Evolutionary conservation across 176 grass and related monocot species (phyloP).

Genomic region (Chrysopogon serrulatus): DNA sequence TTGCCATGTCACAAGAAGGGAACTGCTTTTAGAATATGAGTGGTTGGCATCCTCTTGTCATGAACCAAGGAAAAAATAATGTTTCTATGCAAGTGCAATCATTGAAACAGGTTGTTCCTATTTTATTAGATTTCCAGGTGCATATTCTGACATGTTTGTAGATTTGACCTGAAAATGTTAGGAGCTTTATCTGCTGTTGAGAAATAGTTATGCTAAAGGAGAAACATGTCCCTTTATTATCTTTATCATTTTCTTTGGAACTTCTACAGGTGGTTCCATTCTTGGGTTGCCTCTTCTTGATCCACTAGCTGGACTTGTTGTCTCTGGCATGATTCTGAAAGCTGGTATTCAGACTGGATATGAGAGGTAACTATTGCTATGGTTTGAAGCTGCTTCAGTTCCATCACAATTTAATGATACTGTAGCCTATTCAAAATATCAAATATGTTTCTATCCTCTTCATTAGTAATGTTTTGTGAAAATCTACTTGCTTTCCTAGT

Average conservation of each 20-base stretch:
- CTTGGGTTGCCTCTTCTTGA: conserved; percentile 84
- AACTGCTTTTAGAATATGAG: conserved; percentile 1
- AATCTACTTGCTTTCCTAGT: background rate
- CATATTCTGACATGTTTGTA: conserved; percentile 17
- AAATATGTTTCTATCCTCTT: background rate
- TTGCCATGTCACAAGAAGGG: conserved; percentile 13
- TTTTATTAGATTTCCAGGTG: conserved; percentile 11
- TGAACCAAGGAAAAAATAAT: background rate
- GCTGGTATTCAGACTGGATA: conserved; percentile 88
- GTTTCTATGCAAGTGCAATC: background rate
- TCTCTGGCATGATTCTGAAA: conserved; percentile 96
- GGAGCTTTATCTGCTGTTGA: background rate
- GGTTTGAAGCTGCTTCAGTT: conserved; percentile 9
- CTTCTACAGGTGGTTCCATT: conserved; percentile 73
- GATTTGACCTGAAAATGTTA: conserved; percentile 10
- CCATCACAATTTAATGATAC: background rate
- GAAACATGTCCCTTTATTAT: background rate
- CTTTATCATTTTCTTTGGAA: background rate
- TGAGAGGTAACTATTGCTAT: conserved; percentile 56
- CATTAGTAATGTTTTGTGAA: background rate
- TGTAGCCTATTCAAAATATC: background rate
- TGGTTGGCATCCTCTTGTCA: background rate
- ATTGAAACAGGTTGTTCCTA: background rate
- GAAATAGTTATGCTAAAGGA: background rate
- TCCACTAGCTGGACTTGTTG: conserved; percentile 89